Evolutionary conservation across 108 stramenopile genomes (phyloP).

Genomic region (Fistulifera pelliculosa): DNA sequence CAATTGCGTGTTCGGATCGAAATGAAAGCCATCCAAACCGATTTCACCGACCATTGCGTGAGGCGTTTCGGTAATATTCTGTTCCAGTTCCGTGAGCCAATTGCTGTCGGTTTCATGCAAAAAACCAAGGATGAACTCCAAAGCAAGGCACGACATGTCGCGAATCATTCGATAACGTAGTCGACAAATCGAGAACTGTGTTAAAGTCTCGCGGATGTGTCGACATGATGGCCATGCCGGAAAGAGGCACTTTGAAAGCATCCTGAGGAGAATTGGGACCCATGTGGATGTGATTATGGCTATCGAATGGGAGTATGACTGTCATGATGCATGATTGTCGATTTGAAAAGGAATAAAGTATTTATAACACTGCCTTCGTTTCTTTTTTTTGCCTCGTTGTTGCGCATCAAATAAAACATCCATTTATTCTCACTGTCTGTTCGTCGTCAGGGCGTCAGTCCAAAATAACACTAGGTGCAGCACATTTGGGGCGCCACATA

Average conservation of each 20-base stretch:
- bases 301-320: slow-evolving; percentile 52
- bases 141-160: slow-evolving; percentile 53
- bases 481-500: no score
- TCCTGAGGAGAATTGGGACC: slow-evolving; percentile 31
- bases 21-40: slow-evolving; percentile 76
- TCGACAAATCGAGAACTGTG: slow-evolving; percentile 20
- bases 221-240: slow-evolving; percentile 75
- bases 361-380: no score
- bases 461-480: no score
- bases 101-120: slow-evolving; percentile 42
- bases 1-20: slow-evolving; percentile 38
- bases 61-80: slow-evolving; percentile 28
- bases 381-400: no score
- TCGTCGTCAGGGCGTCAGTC: no score
- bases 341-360: no score
- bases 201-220: slow-evolving; percentile 78
- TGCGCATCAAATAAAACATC: no score
- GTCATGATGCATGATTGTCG: no score
- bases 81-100: slow-evolving; percentile 42
- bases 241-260: slow-evolving; percentile 18
- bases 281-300: slow-evolving; percentile 78
- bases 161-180: slow-evolving; percentile 2
- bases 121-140: slow-evolving; percentile 86
- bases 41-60: slow-evolving; percentile 74
- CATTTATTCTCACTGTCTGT: no score